Evolutionary conservation across 768 basidiomycete genomes (phyloP).

Genomic region (Tubosaeta sp.): DNA sequence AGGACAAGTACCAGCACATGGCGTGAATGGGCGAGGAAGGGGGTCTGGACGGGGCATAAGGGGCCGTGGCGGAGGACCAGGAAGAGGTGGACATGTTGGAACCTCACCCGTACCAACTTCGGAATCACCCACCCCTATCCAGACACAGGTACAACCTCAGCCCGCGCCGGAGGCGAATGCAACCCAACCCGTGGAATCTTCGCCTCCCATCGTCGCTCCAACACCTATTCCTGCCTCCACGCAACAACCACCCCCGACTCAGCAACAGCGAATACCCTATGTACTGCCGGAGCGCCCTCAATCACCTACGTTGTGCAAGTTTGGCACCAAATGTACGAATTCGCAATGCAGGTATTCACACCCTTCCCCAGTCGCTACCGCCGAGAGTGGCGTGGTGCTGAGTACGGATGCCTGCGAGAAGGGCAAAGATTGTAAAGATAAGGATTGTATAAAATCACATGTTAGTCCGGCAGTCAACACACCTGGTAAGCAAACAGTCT

Average conservation of each 20-base stretch:
- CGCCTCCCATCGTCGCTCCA: constrained; percentile 23
- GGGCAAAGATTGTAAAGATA: constrained; percentile 85
- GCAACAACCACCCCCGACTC: constrained; percentile 9
- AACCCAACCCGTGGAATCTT: constrained; percentile 6
- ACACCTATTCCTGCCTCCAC: constrained; percentile 25
- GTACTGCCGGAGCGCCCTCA: constrained; percentile 73
- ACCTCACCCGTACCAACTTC: constrained; percentile 21
- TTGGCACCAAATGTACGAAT: constrained; percentile 86
- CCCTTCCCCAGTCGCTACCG: constrained; percentile 94
- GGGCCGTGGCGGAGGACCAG: constrained; percentile 38
- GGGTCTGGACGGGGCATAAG: constrained; percentile 47
- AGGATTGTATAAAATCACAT: constrained; percentile 90
- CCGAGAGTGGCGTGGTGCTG: constrained; percentile 91
- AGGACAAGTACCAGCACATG: constrained; percentile 13
- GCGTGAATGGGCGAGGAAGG: constrained; percentile 38
- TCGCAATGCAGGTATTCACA: constrained; percentile 87
- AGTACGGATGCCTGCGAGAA: constrained; percentile 92
- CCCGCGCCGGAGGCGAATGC: constrained; percentile 10
- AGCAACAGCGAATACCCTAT: constrained; percentile 42
- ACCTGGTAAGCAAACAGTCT: constrained; percentile 40
- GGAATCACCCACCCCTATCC: constrained; percentile 15
- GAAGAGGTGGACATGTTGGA: constrained; percentile 39
- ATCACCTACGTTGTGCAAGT: constrained; percentile 93
- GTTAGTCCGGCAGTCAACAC: constrained; percentile 81
- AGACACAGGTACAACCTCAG: constrained; percentile 20